phyloP scores from a whole-genome alignment of 2,329 filamentous ascomycete species.

The Berkeleyomyces basicola region DNA sequence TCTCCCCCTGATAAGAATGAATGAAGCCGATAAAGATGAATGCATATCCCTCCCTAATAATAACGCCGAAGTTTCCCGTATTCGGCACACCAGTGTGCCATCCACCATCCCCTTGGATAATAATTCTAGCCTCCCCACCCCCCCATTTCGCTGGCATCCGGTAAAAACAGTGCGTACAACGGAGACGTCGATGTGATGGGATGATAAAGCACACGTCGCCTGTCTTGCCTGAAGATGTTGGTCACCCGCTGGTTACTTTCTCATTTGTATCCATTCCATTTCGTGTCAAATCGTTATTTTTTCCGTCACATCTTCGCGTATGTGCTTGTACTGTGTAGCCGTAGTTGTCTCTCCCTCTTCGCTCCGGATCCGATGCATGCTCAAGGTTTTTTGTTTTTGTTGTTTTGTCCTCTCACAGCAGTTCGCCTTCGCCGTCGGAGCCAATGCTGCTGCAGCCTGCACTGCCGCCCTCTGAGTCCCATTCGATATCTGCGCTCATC shows the following conservation, averaged over 20 bases:
- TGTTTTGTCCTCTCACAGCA: slow-evolving; percentile 21
- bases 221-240: background rate
- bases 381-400: background rate
- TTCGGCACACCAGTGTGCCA: no score
- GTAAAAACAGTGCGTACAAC: no score
- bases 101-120: no score
- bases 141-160: no score
- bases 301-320: background rate
- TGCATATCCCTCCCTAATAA: no score
- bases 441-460: slow-evolving; percentile 17
- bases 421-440: slow-evolving; percentile 38
- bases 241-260: background rate
- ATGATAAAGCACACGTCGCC: no score
- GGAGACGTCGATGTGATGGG: no score
- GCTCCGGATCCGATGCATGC: background rate
- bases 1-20: no score
- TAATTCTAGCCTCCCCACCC: no score
- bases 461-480: slow-evolving; percentile 30
- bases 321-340: background rate
- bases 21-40: no score
- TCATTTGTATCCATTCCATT: background rate
- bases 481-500: slow-evolving; percentile 38
- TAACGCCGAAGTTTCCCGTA: no score
- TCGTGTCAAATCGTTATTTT: background rate
- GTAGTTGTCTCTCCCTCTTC: background rate